Evolutionary conservation across 495 filamentous ascomycete species (phyloP), one percentile per base, ranked within the genome.

Genomic region (Penicillium desertorum): DNA sequence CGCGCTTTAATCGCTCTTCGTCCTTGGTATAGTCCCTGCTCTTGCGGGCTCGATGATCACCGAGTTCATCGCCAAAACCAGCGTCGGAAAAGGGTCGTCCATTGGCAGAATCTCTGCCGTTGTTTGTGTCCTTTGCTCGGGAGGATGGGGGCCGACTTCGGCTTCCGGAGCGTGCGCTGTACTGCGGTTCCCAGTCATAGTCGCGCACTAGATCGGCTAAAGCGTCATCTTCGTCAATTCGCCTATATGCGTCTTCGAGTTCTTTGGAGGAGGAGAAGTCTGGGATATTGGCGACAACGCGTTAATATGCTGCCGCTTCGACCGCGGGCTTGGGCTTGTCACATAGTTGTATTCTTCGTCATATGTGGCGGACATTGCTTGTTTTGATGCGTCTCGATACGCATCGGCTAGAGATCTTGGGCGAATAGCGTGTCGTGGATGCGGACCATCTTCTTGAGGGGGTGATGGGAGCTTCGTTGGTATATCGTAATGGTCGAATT

Each of bases 1-100:
- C 76, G 19, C 75, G 70, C 65, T 66, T 68, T 16, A 81, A 61
- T 27, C 78, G 74, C 54, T 77, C 68, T 57, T 78, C 73, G 57
- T 83, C 79, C 55, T 65, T 66, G 44, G 69, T 65, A 54, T 73
- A 72, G 34, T 79, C 71, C n/a, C 71, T 62, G 16, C 63, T 61
- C 37, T 53, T 73, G 46, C 65, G 76, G 1, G 67, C 53, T 17
- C 71, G 69, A 6, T 72, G 61, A 19, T 71, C 63, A 12, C 65
- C 69, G 22, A 54, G 49, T 5, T 73, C 71, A 43, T 74, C 70
- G 14, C 68, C 47, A 17, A 70, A 70, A 30, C 62, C 63, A 2
- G 65, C 60, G 32, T 70, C 70, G 1, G 62, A 68, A 16, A 64
- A 47, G 12, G 55, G 48, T 34, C 64, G 45, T 11, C 57, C 65